Base-by-base conservation (phyloP, 2,329 filamentous ascomycete genomes). In the Curvularia sp. region DNA sequence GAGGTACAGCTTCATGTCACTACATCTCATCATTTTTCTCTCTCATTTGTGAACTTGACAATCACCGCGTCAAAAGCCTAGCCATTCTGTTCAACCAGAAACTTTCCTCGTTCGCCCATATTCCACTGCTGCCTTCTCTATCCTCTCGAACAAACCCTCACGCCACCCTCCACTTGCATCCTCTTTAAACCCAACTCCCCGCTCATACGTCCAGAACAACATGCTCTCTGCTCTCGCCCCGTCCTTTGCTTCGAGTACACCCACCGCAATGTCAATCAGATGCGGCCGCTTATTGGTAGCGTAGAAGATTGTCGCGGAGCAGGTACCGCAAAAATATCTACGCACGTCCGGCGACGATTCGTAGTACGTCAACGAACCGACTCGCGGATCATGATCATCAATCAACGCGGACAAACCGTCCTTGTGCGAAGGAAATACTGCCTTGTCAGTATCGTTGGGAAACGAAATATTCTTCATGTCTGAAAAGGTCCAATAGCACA, bases 271-370 rank as follows among this genome's bases (percentile, higher is more conserved):
- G 43, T 83, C 80, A 0, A 83, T 69, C 7, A 80, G 59, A 0
- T 78, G 71, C 0, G 77, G 73, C 1, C 79, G 69, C 3, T 74
- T 67, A 15, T 81, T 77, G 0, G 66, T 66, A 0, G 78, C 75
- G 55, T 81, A 84, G 53, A 84, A 83, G 0, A 83, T 73, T 10
- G 63, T 70, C 0, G 82, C 81, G 0, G 81, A 82, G 68, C 83
- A 85, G 1, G 61, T 72, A 0, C 76, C 76, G 67, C 82, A 85
- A 58, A 81, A 84, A 57, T 82, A 84, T 1, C 82, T 71, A 54
- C 81, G 76, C 0, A 82, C 79, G 13, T 75, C 77, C 0, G 77
- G 68, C 0, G 80, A 82, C 47, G 81, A 83, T 8, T 66, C 62
- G 60, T 81, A 82, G 27, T 78, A 76, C 0, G 72, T 64, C 4